A percentile compares a stretch with the other conserved stretches of the same genome.
phyloP scores from a whole-genome alignment of 1,139 yeast genomes.

The Kodamaea plutei region DNA sequence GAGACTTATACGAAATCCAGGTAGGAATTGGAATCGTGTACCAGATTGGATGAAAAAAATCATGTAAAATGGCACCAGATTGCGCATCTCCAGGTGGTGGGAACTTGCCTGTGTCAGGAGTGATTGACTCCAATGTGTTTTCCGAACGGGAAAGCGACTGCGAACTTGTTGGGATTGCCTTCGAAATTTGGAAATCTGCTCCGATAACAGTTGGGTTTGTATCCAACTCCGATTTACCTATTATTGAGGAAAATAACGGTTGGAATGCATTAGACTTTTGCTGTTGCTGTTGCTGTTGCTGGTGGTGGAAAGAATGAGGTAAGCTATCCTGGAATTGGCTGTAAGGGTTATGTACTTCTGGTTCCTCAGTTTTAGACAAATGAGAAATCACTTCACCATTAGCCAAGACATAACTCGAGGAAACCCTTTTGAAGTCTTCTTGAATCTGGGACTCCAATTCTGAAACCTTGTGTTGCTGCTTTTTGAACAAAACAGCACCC shows the following conservation, averaged over 20 bases:
- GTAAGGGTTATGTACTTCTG: slow-evolving; percentile 12
- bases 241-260: slow-evolving; percentile 69
- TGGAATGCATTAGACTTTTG: slow-evolving; percentile 32
- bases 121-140: slow-evolving; percentile 49
- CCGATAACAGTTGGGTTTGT: slow-evolving; percentile 58
- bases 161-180: slow-evolving; percentile 50
- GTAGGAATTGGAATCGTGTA: slow-evolving; percentile 74
- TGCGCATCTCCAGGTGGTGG: slow-evolving; percentile 59
- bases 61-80: slow-evolving; percentile 64
- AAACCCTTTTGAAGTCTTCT: slow-evolving; percentile 66
- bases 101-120: slow-evolving; percentile 43
- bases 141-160: slow-evolving; percentile 21
- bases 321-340: slow-evolving; percentile 11
- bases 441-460: slow-evolving; percentile 31
- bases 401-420: slow-evolving; percentile 51
- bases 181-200: slow-evolving; percentile 54
- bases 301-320: slow-evolving; percentile 17
- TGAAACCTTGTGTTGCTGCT: slow-evolving; percentile 12
- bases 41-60: slow-evolving; percentile 84
- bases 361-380: slow-evolving; percentile 31
- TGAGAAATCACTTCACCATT: slow-evolving; percentile 61
- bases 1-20: slow-evolving; percentile 62
- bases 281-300: slow-evolving; percentile 19
- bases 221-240: slow-evolving; percentile 63
- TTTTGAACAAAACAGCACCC: slow-evolving; percentile 17